phyloP scores from a whole-genome alignment of 257 asterid genomes.

The Ocimum tenuiflorum region DNA sequence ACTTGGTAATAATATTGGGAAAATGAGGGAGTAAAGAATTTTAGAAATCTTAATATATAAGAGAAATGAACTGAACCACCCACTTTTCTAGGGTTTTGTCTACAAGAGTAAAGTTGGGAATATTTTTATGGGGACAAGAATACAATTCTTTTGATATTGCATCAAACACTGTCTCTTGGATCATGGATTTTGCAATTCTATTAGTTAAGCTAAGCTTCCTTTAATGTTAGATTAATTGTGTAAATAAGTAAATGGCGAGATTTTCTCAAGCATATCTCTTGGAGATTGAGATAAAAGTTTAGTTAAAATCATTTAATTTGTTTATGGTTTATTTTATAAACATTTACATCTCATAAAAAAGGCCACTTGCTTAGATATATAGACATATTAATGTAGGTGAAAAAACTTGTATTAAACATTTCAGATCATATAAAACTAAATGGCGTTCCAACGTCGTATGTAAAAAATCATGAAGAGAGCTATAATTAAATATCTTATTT shows the following conservation, averaged over 20 bases:
- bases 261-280: constrained; percentile 11
- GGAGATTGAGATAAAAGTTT: not conserved
- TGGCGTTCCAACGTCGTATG: no score
- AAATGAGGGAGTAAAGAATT: not conserved
- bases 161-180: constrained; percentile 14
- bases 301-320: not conserved
- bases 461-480: no score
- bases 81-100: not conserved
- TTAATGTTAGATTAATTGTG: not conserved
- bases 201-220: not conserved
- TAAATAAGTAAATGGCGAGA: not conserved
- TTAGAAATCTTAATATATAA: no score
- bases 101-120: not conserved
- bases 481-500: no score
- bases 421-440: no score
- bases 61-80: not conserved
- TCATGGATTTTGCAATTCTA: constrained; percentile 6
- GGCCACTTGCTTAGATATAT: no score
- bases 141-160: constrained; percentile 2
- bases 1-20: no score
- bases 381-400: no score
- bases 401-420: no score
- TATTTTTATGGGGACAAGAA: constrained; percentile 4
- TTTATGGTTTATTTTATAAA: no score
- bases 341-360: no score